These are phyloP conservation scores for Candida bentonensis DNA, from an alignment of 805 yeast species.

Conservation along the genomic window DNA sequence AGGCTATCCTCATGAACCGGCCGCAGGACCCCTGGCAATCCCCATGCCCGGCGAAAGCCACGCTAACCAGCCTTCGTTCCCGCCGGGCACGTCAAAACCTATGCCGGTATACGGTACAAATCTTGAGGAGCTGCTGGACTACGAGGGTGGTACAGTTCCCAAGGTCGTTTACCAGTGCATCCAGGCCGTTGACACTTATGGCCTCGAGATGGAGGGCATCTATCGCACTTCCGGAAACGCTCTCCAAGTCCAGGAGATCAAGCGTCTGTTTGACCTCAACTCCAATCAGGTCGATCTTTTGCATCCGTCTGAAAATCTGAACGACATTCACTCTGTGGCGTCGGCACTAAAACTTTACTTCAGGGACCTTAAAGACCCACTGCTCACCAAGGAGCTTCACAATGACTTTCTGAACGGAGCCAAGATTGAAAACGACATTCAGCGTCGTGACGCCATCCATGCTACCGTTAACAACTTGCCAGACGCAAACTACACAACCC, in stretches of 20 bases:
- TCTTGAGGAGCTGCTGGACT: constrained; percentile 59
- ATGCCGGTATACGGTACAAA: constrained; percentile 68
- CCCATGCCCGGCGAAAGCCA: background rate
- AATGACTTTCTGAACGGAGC: constrained; percentile 56
- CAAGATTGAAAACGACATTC: constrained; percentile 44
- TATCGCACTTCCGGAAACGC: constrained; percentile 77
- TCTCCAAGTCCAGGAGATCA: constrained; percentile 57
- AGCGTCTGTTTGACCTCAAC: constrained; percentile 47
- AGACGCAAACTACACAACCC: constrained; percentile 88
- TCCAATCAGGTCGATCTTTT: constrained; percentile 43
- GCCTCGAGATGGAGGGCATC: constrained; percentile 76
- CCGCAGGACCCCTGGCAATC: background rate
- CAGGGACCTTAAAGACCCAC: constrained; percentile 73
- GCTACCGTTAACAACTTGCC: constrained; percentile 80
- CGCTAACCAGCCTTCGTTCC: constrained; percentile 10
- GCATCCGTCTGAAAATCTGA: constrained; percentile 43
- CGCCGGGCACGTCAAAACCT: constrained; percentile 23
- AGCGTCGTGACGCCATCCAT: constrained; percentile 64
- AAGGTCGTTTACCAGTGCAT: constrained; percentile 80
- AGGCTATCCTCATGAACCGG: background rate
- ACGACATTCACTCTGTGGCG: constrained; percentile 81
- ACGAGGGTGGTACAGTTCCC: constrained; percentile 88
- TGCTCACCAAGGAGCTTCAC: constrained; percentile 52
- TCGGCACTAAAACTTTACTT: constrained; percentile 76
- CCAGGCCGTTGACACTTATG: constrained; percentile 71